Base-by-base conservation (phyloP, 345 rosid species). In the Eucalyptus guilfoylei region DNA sequence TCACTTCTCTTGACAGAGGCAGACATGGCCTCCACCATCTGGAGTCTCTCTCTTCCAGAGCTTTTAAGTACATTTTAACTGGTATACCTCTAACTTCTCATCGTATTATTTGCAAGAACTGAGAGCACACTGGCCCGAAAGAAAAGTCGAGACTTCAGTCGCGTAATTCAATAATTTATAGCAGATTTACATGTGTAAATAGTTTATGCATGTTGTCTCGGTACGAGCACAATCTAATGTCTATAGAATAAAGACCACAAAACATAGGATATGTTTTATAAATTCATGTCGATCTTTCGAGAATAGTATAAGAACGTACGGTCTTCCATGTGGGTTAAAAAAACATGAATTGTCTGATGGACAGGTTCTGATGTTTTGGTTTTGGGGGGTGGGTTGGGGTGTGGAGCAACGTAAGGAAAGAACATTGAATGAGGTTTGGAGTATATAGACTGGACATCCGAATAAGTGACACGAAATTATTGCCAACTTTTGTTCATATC, bases 281-380 rank as follows among this genome's bases (percentile, higher is more conserved):
- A 40, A 76, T 76, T 21, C 83, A 23, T 37, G 83, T 23, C 83
- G 28, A 76, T 76, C 45, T 37, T 37, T 37, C 83, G 28, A 76
- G 47, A 40, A 76, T 76, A 23, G 47, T 21, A 37, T 37, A 13
- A 76, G 83, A 76, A 90, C 86, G 90, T 81, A 86, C 88, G 89
- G 80, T 49, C 50, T 86, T 49, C 30, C 60, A 86, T n/a, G 28
- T 76, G 32, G 52, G 90, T 87, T 88, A 87, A 92, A 87, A 85
- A 90, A 90, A 88, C 89, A 92, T 91, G 89, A 85, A n/a, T 47
- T 60, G 92, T 93, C n/a, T 42, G 60, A 26, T 40, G 87, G 94
- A 92, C 95, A 94, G 88, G 50, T 86, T 93, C 94, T 96, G 96
- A 87, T 88, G 83, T 80, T 60, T 52, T 52, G 58, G 58, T 52